A percentile compares a stretch with the other conserved stretches of the same genome.
Evolutionary conservation across 257 asterid species (phyloP).

Genomic region (Handroanthus guayacan): DNA sequence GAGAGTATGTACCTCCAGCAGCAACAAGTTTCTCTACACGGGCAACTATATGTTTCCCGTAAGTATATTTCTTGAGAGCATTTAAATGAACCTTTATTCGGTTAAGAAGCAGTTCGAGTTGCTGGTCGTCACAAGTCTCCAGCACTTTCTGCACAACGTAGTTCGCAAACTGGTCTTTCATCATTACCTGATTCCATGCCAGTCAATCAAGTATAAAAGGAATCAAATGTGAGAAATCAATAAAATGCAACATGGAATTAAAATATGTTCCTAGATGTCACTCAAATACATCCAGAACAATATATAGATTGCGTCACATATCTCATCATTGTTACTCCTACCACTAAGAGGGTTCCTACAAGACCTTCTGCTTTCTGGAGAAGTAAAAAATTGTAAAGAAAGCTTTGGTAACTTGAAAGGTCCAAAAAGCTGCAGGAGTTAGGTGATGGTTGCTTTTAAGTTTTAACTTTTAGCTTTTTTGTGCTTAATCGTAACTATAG

Average conservation of each 20-base stretch:
- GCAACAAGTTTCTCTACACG: constrained; percentile 95
- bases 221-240: neutral
- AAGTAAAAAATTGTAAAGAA: no score
- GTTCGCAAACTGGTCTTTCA: constrained; percentile 88
- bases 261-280: neutral
- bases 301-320: constrained; percentile 1
- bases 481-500: no score
- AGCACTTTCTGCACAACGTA: constrained; percentile 93
- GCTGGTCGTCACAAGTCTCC: constrained; percentile 83
- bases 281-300: neutral
- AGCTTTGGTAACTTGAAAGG: no score
- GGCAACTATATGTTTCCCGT: constrained; percentile 87
- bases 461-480: no score
- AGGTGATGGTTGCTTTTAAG: no score
- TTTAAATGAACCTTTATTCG: constrained; percentile 80
- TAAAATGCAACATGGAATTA: neutral
- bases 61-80: constrained; percentile 79
- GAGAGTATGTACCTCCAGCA: constrained; percentile 67
- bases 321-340: neutral
- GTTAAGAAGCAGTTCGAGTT: constrained; percentile 69
- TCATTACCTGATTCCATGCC: constrained; percentile 61
- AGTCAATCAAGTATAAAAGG: constrained; percentile 3
- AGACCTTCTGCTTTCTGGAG: no score
- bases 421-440: no score
- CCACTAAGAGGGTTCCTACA: neutral